A percentile compares a stretch with the other conserved stretches of the same genome.
phyloP scores from a whole-genome alignment of 2,329 filamentous ascomycete species.

The Cytospora schulzeri region DNA sequence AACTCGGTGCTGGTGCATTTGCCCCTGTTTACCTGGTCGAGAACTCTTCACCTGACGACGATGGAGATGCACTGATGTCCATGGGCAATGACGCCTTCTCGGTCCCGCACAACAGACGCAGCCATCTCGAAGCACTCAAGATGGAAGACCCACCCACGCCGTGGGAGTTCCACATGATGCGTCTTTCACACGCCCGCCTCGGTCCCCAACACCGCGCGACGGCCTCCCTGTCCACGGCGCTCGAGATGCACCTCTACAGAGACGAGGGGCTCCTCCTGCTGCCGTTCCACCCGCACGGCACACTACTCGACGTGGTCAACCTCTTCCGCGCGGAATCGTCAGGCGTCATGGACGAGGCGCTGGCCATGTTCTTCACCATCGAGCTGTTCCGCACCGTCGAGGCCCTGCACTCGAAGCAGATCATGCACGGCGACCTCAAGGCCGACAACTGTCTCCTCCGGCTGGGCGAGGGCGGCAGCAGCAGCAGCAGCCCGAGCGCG shows the following conservation, averaged over 20 bases:
- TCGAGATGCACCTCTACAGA: slow-evolving; percentile 89
- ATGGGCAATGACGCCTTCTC: slow-evolving; percentile 67
- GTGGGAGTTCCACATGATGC: slow-evolving; percentile 98
- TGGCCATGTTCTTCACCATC: slow-evolving; percentile 94
- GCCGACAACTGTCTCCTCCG: slow-evolving; percentile 93
- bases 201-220: slow-evolving; percentile 70
- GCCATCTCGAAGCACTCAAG: slow-evolving; percentile 80
- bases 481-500: slow-evolving; percentile 56
- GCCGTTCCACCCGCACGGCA: slow-evolving; percentile 86
- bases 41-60: slow-evolving; percentile 59
- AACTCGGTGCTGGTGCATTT: slow-evolving; percentile 91
- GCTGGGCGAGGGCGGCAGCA: slow-evolving; percentile 64
- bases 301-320: slow-evolving; percentile 93
- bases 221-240: slow-evolving; percentile 77
- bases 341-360: slow-evolving; percentile 81
- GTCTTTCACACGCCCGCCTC: slow-evolving; percentile 75
- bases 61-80: slow-evolving; percentile 45
- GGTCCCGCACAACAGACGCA: slow-evolving; percentile 53
- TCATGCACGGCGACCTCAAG: slow-evolving; percentile 94
- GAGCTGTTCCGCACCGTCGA: slow-evolving; percentile 91
- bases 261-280: slow-evolving; percentile 90
- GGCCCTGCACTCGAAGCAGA: slow-evolving; percentile 73
- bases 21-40: slow-evolving; percentile 93
- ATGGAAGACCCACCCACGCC: slow-evolving; percentile 86
- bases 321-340: slow-evolving; percentile 71